Percentiles rank a stretch among this genome's conserved stretches.
Conservation (phyloP, 2,329 filamentous ascomycete genomes). For the Triangularia setosa region DNA sequence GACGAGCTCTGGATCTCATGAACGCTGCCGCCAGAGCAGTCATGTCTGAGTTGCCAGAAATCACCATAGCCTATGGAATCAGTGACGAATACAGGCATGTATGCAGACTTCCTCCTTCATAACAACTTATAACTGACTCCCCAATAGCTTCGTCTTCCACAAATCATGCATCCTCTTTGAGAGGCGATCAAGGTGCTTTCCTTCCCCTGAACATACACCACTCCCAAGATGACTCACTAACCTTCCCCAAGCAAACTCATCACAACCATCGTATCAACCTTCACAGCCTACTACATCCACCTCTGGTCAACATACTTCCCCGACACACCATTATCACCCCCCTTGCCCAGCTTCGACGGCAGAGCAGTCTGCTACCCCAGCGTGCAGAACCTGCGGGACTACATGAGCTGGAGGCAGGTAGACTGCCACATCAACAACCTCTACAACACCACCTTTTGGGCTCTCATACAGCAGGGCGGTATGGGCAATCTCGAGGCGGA, state of each 20-base stretch:
- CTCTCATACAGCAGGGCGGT: conserved; percentile 72
- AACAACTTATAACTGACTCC: conserved; percentile 11
- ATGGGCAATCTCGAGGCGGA: conserved; percentile 77
- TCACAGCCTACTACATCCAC: conserved; percentile 85
- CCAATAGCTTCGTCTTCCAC: conserved; percentile 78
- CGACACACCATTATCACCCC: conserved; percentile 63
- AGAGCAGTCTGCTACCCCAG: conserved; percentile 87
- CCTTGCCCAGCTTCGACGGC: conserved; percentile 88
- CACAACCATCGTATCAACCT: conserved; percentile 86
- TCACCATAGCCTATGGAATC: conserved; percentile 84
- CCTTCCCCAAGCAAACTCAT: conserved; percentile 68
- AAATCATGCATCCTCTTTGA: conserved; percentile 81
- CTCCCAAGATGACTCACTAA: conserved; percentile 6
- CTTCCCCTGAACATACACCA: not conserved
- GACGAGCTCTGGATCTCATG: conserved; percentile 84
- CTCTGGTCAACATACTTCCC: conserved; percentile 76
- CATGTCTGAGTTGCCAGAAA: conserved; percentile 76
- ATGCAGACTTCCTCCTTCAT: conserved; percentile 38
- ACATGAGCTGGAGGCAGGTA: conserved; percentile 94
- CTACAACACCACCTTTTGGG: conserved; percentile 97
- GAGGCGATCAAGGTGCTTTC: conserved; percentile 64
- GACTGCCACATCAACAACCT: conserved; percentile 99
- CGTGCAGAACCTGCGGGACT: conserved; percentile 79
- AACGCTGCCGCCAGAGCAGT: conserved; percentile 86
- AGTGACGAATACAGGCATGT: conserved; percentile 78